Evolutionary conservation across 2,329 filamentous ascomycete genomes (phyloP), one percentile per base, ranked within the genome.

Genomic region (Talaromyces sp.): DNA sequence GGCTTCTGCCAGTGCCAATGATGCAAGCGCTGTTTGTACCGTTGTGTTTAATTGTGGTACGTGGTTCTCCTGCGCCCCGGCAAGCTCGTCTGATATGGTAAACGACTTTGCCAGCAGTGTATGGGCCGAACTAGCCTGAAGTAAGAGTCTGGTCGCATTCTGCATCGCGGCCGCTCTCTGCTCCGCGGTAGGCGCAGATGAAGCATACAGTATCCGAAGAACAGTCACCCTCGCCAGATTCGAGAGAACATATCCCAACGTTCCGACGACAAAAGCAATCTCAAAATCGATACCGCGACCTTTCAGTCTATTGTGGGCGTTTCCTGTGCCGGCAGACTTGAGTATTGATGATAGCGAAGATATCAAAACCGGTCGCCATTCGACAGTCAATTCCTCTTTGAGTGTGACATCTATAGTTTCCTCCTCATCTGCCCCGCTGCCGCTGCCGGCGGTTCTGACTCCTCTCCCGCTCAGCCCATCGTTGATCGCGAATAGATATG

Each of bases 281-380:
- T 99, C 94, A 72, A 91, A 88, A 67, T 93, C 89, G 3, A 97
- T 75, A 6, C 88, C 89, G 36, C 81, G 81, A 7, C 94, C 78
- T 89, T 77, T n/a, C 90, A 82, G 11, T 84, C 76, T 13, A 80
- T 77, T 65, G 90, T 85, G 22, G 84, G 84, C 1, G 84, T 22
- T 1, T 57, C 52, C 37, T 62, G 15, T 28, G 2, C 45, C 54
- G 5, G 54, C 54, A 7, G 54, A 56, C 46, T 52, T 66, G 6
- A 63, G 60, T 78, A 53, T 58, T 19, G 39, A 57, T 22, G 62
- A 63, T 4, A 82, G 71, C n/a, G 85, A 81, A 3, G 86, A 52
- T 84, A 52, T 31, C 17, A 97, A 77, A 0, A 89, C 93, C 5
- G 90, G 85, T 37, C 92, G 86, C 94, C 94, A 99, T 83, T 84